Percentiles rank a stretch among this genome's conserved stretches.
These are phyloP conservation scores for Cercospora sojina DNA, from an alignment of 2,329 filamentous ascomycete species.

Conservation along the genomic window DNA sequence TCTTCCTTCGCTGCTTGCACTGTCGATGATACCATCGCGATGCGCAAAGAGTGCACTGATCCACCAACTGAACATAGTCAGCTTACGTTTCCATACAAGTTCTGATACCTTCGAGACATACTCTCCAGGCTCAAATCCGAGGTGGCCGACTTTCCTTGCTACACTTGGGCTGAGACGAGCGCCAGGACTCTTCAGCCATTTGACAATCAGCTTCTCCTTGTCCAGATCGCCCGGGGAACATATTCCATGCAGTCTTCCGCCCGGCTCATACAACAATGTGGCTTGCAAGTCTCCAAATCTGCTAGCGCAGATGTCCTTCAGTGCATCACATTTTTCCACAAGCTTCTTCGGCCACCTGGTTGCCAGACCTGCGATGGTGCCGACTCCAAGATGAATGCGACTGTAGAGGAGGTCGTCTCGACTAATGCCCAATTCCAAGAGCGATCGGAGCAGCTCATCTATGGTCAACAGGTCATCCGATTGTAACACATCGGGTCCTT, in stretches of 20 bases:
- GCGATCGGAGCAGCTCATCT: conserved; percentile 43
- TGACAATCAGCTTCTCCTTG: conserved; percentile 39
- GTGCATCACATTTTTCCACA: conserved; percentile 47
- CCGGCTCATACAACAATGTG: conserved; percentile 45
- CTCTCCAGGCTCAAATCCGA: conserved; percentile 51
- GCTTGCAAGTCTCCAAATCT: conserved; percentile 39
- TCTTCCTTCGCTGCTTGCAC: conserved; percentile 43
- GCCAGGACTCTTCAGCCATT: conserved; percentile 36
- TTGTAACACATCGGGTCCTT: conserved; percentile 45
- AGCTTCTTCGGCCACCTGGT: conserved; percentile 50
- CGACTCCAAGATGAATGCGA: conserved; percentile 49
- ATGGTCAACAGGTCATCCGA: conserved; percentile 47
- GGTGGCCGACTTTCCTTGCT: conserved; percentile 41
- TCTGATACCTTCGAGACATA: conserved; percentile 23
- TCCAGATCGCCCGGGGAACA: conserved; percentile 41
- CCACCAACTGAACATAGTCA: conserved; percentile 46
- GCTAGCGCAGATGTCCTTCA: conserved; percentile 44
- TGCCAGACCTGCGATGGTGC: conserved; percentile 45
- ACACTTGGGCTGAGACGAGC: conserved; percentile 37
- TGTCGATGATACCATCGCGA: conserved; percentile 50
- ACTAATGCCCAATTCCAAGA: conserved; percentile 34
- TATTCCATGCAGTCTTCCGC: conserved; percentile 46
- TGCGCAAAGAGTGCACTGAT: conserved; percentile 50
- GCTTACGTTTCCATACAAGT: neutral
- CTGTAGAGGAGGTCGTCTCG: conserved; percentile 43